phyloP scores from a whole-genome alignment of 2,329 filamentous ascomycete species.

The Xylaria sp. region DNA sequence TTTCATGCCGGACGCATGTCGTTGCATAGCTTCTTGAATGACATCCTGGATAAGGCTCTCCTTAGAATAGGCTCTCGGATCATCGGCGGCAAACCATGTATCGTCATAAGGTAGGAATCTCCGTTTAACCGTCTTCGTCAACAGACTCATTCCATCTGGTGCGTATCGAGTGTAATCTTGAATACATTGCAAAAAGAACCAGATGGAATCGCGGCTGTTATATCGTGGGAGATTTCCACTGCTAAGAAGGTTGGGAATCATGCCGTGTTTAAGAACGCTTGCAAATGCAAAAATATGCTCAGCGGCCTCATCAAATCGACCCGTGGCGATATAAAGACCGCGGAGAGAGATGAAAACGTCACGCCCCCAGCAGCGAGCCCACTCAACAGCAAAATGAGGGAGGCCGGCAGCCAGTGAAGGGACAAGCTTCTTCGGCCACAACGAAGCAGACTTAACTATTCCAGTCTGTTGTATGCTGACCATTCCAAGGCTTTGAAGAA shows the following conservation, averaged over 20 bases:
- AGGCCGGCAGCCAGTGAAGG: conserved; percentile 91
- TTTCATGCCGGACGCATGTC: conserved; percentile 88
- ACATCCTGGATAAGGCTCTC: conserved; percentile 87
- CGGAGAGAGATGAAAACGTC: conserved; percentile 97
- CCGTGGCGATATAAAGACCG: conserved; percentile 90
- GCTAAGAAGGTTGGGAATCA: conserved; percentile 94
- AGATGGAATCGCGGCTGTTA: conserved; percentile 95
- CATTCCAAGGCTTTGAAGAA: conserved; percentile 87
- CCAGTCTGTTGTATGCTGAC: conserved; percentile 93
- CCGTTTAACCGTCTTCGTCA: conserved; percentile 81
- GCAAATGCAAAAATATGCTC: conserved; percentile 96
- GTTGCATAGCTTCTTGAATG: conserved; percentile 91
- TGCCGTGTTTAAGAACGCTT: conserved; percentile 95
- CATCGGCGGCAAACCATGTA: conserved; percentile 87
- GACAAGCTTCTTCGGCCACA: conserved; percentile 86
- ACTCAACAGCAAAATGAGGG: conserved; percentile 92
- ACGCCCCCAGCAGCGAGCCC: conserved; percentile 96
- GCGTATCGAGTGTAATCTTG: conserved; percentile 90
- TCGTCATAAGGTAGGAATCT: conserved; percentile 96
- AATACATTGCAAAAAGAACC: conserved; percentile 97
- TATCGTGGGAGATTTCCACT: conserved; percentile 88
- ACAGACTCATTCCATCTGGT: conserved; percentile 77
- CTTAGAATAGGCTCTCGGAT: conserved; percentile 84
- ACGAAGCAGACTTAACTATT: conserved; percentile 85
- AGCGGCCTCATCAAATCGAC: conserved; percentile 85